A percentile compares a stretch with the other conserved stretches of the same genome.
phyloP scores from a whole-genome alignment of 805 yeast species.

The Millerozyma miso region DNA sequence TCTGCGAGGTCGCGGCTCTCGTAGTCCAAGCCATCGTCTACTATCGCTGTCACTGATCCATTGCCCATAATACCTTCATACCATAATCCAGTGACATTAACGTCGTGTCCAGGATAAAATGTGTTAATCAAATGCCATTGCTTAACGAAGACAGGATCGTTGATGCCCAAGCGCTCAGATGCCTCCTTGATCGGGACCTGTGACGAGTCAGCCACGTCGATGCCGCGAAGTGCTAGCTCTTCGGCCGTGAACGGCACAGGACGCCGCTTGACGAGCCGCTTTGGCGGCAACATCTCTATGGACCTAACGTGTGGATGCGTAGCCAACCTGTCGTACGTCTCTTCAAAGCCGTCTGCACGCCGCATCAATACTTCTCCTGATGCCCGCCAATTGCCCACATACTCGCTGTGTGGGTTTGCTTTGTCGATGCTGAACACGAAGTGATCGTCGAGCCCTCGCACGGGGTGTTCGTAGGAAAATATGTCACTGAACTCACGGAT shows the following conservation, averaged over 20 bases:
- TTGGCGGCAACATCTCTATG: slow-evolving; percentile 53
- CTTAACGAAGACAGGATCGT: slow-evolving; percentile 75
- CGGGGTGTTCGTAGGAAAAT: slow-evolving; percentile 56
- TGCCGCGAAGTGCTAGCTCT: slow-evolving; percentile 5
- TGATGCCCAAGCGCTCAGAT: slow-evolving; percentile 51
- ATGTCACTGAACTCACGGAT: slow-evolving; percentile 30
- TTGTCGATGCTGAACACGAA: slow-evolving; percentile 61
- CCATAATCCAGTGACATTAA: slow-evolving; percentile 88
- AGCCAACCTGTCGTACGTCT: slow-evolving; percentile 21
- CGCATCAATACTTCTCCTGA: slow-evolving; percentile 23
- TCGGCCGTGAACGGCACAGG: slow-evolving; percentile 44
- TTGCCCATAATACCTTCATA: slow-evolving; percentile 71
- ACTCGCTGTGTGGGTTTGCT: slow-evolving; percentile 26
- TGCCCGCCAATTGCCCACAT: slow-evolving; percentile 33
- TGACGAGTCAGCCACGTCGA: slow-evolving; percentile 47
- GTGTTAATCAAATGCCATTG: slow-evolving; percentile 95
- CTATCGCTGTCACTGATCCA: slow-evolving; percentile 80
- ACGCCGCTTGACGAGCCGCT: slow-evolving; percentile 48
- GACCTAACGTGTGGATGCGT: slow-evolving; percentile 34
- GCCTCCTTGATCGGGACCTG: slow-evolving; percentile 44
- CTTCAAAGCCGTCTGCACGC: slow-evolving; percentile 23
- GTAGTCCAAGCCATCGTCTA: slow-evolving; percentile 92
- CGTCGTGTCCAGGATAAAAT: slow-evolving; percentile 70
- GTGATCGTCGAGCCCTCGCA: slow-evolving; percentile 57
- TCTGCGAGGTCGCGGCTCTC: slow-evolving; percentile 67